These are phyloP conservation scores for Suillus occidentalis DNA, from an alignment of 768 basidiomycete genomes.

Conservation along the genomic window DNA sequence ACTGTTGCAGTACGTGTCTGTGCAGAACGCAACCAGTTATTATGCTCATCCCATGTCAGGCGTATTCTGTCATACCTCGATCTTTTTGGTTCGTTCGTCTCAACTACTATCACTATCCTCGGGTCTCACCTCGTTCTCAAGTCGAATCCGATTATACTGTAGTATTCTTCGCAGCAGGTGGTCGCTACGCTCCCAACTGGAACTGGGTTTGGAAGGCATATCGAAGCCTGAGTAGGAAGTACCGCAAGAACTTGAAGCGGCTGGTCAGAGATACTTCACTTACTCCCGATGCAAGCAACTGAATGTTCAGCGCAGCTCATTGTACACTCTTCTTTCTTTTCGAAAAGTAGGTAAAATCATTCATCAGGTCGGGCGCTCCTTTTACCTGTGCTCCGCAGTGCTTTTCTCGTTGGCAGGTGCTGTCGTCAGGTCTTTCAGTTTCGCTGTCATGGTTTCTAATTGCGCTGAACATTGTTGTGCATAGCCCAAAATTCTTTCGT, in stretches of 20 bases:
- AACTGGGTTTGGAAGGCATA: conserved; percentile 94
- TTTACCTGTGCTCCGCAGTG: conserved; percentile 49
- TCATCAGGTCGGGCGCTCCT: neutral
- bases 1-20: conserved; percentile 60
- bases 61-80: conserved; percentile 78
- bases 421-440: conserved; percentile 66
- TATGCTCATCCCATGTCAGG: conserved; percentile 36
- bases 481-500: conserved; percentile 85
- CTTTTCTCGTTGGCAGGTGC: conserved; percentile 86
- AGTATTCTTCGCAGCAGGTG: conserved; percentile 83
- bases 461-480: conserved; percentile 2
- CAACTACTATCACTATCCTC: neutral
- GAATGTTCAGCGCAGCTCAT: conserved; percentile 54
- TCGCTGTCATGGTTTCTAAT: neutral
- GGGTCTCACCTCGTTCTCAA: conserved; percentile 28
- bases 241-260: conserved; percentile 85
- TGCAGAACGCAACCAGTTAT: conserved; percentile 9
- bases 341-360: conserved; percentile 61
- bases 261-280: conserved; percentile 48
- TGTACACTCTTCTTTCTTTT: conserved; percentile 85
- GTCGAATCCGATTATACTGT: conserved; percentile 90
- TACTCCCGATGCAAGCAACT: conserved; percentile 10
- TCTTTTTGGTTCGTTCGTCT: conserved; percentile 69
- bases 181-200: conserved; percentile 73
- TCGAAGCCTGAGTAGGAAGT: conserved; percentile 75